Conservation (phyloP, 2,329 filamentous ascomycete species). For the Pseudogymnoascus sp. region DNA sequence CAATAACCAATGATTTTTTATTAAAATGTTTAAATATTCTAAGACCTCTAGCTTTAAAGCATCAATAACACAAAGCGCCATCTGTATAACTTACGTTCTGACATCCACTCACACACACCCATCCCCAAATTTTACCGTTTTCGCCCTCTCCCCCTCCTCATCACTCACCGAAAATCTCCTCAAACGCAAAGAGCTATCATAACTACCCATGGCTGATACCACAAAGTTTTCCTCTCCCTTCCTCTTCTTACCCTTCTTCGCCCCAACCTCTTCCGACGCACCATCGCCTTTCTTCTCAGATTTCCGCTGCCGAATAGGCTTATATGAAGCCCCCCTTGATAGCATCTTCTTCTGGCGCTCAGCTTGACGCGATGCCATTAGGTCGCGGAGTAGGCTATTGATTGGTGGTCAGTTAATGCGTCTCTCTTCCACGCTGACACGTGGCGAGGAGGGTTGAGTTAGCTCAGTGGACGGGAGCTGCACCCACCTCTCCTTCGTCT, state of each 20-base stretch:
- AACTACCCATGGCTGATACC: neutral
- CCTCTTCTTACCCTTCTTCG: neutral
- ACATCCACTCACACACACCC: neutral
- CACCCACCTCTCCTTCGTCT: neutral
- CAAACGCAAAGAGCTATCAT: neutral
- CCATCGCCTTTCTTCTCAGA: neutral
- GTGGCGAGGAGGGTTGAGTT: neutral
- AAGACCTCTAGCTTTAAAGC: neutral
- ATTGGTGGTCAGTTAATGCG: neutral
- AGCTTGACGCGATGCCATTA: neutral
- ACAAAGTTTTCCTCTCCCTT: neutral
- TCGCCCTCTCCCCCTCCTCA: neutral
- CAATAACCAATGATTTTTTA: neutral
- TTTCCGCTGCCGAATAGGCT: neutral
- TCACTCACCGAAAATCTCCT: neutral
- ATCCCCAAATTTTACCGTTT: neutral
- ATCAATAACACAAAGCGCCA: neutral
- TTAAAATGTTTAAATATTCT: neutral
- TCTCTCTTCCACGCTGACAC: neutral
- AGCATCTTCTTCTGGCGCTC: neutral
- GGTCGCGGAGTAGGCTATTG: neutral
- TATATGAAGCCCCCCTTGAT: neutral
- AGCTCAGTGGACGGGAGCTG: neutral
- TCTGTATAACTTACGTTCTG: neutral
- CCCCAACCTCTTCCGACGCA: neutral